These are phyloP conservation scores for Allantophomopsis cytisporea DNA, from an alignment of 2,329 filamentous ascomycete genomes.

Conservation along the genomic window DNA sequence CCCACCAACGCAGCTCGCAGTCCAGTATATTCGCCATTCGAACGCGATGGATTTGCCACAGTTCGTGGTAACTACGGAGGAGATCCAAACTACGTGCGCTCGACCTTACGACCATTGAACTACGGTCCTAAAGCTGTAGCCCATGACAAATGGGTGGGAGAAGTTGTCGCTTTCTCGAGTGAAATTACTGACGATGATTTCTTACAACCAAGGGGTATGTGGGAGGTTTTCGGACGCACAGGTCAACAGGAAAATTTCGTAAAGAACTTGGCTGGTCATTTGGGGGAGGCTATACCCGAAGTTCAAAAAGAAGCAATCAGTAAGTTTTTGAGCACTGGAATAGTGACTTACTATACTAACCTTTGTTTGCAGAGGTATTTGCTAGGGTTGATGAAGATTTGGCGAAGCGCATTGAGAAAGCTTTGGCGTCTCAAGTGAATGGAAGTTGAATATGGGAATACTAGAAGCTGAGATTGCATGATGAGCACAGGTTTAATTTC, in stretches of 20 bases:
- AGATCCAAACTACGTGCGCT: conserved; percentile 28
- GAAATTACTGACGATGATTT: conserved; percentile 22
- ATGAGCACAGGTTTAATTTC: no score
- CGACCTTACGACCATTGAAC: conserved; percentile 2
- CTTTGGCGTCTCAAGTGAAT: no score
- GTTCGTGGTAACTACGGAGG: conserved; percentile 29
- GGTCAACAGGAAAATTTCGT: conserved; percentile 7
- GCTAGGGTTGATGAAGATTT: no score
- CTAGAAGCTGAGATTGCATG: no score
- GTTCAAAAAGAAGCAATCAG: background rate
- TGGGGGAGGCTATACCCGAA: conserved; percentile 26
- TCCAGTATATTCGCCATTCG: conserved; percentile 20
- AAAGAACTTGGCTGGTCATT: conserved; percentile 23
- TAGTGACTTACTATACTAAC: no score
- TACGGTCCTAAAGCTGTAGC: conserved; percentile 10
- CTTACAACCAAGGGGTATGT: conserved; percentile 21
- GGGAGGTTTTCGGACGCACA: conserved; percentile 9
- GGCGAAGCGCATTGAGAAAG: no score
- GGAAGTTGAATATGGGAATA: no score
- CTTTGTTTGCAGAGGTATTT: no score
- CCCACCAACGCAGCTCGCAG: conserved; percentile 29
- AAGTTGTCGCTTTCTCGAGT: background rate
- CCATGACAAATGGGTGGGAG: conserved; percentile 13
- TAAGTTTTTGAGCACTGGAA: background rate
- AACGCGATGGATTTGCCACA: conserved; percentile 23